phyloP scores from a whole-genome alignment of 305 asterid species.

The Fraxinus nigra region DNA sequence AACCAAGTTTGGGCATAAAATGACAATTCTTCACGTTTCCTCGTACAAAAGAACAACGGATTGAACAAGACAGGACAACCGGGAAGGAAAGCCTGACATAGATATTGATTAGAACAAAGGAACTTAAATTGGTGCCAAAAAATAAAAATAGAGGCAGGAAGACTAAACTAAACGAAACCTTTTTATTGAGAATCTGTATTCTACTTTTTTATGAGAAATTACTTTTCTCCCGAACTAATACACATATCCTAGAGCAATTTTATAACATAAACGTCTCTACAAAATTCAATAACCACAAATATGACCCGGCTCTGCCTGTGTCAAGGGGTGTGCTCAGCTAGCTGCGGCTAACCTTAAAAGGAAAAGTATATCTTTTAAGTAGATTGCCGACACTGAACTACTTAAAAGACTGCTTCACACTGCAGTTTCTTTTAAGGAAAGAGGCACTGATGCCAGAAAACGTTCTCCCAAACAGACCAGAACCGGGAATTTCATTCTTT shows the following conservation, averaged over 20 bases:
- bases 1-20: not conserved
- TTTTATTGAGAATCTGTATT: not conserved
- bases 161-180: not conserved
- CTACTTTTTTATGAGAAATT: not conserved
- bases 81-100: no score
- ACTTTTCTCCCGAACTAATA: not conserved
- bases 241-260: constrained; percentile 2
- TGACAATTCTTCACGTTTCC: no score
- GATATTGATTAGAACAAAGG: no score
- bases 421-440: constrained; percentile 54
- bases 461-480: constrained; percentile 43
- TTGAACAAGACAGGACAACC: no score
- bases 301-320: constrained; percentile 21
- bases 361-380: constrained; percentile 15
- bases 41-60: no score
- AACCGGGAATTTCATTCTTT: constrained; percentile 29
- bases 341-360: not conserved
- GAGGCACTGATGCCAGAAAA: constrained; percentile 35
- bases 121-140: no score
- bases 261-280: constrained; percentile 29
- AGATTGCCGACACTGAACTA: constrained; percentile 21
- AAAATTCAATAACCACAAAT: constrained; percentile 34
- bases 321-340: not conserved
- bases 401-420: constrained; percentile 50
- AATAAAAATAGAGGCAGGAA: not conserved